A percentile compares a stretch with the other conserved stretches of the same genome.
These are phyloP conservation scores for Amanita inopinata DNA, from an alignment of 768 basidiomycete genomes.

Conservation along the genomic window DNA sequence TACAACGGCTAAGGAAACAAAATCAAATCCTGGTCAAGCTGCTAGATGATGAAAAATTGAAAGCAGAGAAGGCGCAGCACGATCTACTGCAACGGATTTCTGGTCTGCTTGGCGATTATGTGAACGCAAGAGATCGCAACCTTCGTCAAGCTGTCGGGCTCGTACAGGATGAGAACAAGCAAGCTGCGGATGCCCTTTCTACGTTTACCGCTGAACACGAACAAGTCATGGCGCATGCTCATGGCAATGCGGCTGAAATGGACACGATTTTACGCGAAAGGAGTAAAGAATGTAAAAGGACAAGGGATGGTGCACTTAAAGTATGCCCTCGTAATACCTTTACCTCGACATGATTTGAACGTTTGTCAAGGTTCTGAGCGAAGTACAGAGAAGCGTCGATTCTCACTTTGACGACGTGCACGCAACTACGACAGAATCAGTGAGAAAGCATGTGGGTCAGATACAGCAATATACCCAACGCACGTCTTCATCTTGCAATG, in stretches of 20 bases:
- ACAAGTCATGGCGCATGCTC: slow-evolving; percentile 31
- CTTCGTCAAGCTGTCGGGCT: slow-evolving; percentile 47
- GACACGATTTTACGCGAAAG: slow-evolving; percentile 32
- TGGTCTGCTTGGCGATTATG: slow-evolving; percentile 59
- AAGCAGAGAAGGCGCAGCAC: slow-evolving; percentile 58
- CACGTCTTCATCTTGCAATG: slow-evolving; percentile 32
- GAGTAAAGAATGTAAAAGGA: slow-evolving; percentile 40
- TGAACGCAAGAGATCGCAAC: slow-evolving; percentile 55
- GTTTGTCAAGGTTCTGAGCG: slow-evolving; percentile 29
- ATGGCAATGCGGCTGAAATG: slow-evolving; percentile 32
- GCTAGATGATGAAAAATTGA: slow-evolving; percentile 56
- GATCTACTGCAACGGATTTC: slow-evolving; percentile 73
- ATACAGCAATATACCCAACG: slow-evolving; percentile 38
- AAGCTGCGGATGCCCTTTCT: slow-evolving; percentile 41
- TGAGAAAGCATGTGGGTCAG: slow-evolving; percentile 40
- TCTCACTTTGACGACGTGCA: slow-evolving; percentile 37
- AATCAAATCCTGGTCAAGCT: slow-evolving; percentile 54
- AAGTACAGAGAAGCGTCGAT: slow-evolving; percentile 29
- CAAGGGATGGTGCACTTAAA: slow-evolving; percentile 51
- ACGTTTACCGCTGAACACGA: slow-evolving; percentile 41
- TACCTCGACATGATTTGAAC: neutral
- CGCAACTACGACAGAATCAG: slow-evolving; percentile 32
- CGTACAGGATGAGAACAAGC: slow-evolving; percentile 45
- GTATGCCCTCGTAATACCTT: slow-evolving; percentile 21
- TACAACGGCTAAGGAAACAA: slow-evolving; percentile 37